Percentiles rank a stretch among this genome's conserved stretches.
Conservation (phyloP, 176 grass and related monocot genomes). For the Tuctoria greenei region DNA sequence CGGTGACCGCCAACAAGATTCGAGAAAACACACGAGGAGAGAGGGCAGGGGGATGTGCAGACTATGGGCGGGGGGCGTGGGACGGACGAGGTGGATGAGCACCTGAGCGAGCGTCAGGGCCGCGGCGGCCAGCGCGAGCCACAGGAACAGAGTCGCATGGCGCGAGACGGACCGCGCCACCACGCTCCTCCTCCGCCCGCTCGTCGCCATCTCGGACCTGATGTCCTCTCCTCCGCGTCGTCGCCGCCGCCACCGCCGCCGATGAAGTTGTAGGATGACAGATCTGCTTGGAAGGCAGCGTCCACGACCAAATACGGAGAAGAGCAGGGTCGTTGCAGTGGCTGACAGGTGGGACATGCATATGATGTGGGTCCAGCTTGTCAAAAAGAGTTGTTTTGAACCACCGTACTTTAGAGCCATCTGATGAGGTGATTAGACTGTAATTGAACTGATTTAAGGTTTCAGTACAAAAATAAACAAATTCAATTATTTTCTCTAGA, state of each 20-base stretch:
- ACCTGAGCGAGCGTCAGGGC: slow-evolving; percentile 83
- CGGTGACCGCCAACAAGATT: not conserved
- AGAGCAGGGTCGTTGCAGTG: not conserved
- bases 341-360: slow-evolving; percentile 22
- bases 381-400: not conserved
- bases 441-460: not conserved
- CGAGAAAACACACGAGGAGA: not conserved
- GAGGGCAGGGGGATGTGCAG: not conserved
- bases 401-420: too few relatives aligned
- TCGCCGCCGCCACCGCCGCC: slow-evolving; percentile 16
- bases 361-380: not conserved
- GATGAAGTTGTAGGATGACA: not conserved
- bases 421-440: too few relatives aligned
- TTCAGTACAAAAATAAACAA: too few relatives aligned
- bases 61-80: not conserved
- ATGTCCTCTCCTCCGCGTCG: not conserved
- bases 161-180: slow-evolving; percentile 15
- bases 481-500: too few relatives aligned
- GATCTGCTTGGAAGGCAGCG: slow-evolving; percentile 21
- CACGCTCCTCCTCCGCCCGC: slow-evolving; percentile 31
- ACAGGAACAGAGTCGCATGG: slow-evolving; percentile 42
- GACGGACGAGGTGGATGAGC: slow-evolving; percentile 61
- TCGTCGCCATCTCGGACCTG: slow-evolving; percentile 46
- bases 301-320: not conserved
- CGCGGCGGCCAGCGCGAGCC: slow-evolving; percentile 58